Evolutionary conservation across 352 stramenopile genomes (phyloP), one percentile per base, ranked within the genome.

Genomic region (Pythium rishiriense): DNA sequence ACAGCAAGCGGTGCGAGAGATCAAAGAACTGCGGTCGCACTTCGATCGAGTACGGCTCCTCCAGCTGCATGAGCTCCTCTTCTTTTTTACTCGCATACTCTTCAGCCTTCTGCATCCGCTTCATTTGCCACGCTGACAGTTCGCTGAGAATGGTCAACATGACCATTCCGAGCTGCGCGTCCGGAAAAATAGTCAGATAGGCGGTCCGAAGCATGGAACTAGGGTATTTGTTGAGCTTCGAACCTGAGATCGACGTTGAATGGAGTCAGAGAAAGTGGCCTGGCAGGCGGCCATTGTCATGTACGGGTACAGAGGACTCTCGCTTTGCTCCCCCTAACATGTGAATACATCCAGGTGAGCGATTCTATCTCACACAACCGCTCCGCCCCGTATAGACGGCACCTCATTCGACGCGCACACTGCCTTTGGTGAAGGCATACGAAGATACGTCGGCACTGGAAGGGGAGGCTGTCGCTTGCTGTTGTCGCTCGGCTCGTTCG

Each of bases 41-140:
- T 77, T 96, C 83, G 39, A 96, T 78, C 25, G 87, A 88, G 49
- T 86, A 96, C 11, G 85, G 84, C 53, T 94, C 81, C 66, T 94
- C 87, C 22, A 96, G 64, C 42, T 88, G 79, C 66, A 83, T 83
- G 22, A 91, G 66, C 46, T 93, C 75, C 22, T 90, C 78, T 55
- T 92, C 81, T 14, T 72, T 73, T 65, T 90, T 88, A 0, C 81
- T 76, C 1, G 74, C 76, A 24, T 89, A 88, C 28, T 83, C 77
- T 52, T 94, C 86, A 0, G 76, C 77, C 56, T 88, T 90, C 53
- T 96, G 85, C 86, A 96, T 94, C 57, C 84, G 85, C 51, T 94
- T 91, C 84, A 96, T 94, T 75, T 96, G 85, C 85, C 87, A 96
- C 25, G 81, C 79, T 4, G 85, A 92, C 3, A 96, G 53, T 28